Conservation (phyloP, 139 green algal species). For the Haematococcus lacustris region DNA sequence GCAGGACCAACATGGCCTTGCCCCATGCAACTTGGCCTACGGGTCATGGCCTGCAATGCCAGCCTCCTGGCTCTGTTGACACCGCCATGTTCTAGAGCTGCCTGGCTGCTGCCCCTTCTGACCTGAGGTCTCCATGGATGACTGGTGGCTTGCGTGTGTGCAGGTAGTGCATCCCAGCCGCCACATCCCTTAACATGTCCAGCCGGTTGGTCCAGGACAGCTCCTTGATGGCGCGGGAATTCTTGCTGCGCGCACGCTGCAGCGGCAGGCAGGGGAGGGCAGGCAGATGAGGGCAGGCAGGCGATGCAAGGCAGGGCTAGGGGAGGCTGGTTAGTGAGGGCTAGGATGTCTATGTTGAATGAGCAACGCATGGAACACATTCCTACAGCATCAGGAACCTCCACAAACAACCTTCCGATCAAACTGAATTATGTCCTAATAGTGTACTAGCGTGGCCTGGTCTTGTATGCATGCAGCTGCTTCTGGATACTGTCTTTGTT, state of each 20-base stretch:
- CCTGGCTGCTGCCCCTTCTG: too few relatives aligned
- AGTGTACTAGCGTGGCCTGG: neutral
- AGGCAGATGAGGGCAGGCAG: neutral
- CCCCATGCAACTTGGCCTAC: too few relatives aligned
- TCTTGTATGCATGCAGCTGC: neutral
- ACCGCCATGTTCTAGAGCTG: too few relatives aligned
- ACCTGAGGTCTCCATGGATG: constrained; percentile 80
- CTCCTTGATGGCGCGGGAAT: constrained; percentile 11
- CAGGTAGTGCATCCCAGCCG: constrained; percentile 72
- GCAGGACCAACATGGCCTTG: too few relatives aligned
- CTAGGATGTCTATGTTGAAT: neutral
- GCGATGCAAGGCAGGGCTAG: neutral
- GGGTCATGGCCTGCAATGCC: too few relatives aligned
- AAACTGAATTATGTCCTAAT: too few relatives aligned
- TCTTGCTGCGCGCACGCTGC: constrained; percentile 14
- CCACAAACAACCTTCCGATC: too few relatives aligned
- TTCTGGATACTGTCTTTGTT: neutral
- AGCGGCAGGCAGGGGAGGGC: constrained; percentile 11
- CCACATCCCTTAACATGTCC: constrained; percentile 47
- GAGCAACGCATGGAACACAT: neutral
- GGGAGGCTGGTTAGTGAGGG: neutral
- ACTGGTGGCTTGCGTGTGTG: constrained; percentile 71
- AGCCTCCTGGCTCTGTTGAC: too few relatives aligned
- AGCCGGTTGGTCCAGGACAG: constrained; percentile 38
- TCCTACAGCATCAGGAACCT: too few relatives aligned